A percentile compares a stretch with the other conserved stretches of the same genome.
These are phyloP conservation scores for Gastrodia elata DNA, from an alignment of 106 monocot genomes.

Conservation along the genomic window DNA sequence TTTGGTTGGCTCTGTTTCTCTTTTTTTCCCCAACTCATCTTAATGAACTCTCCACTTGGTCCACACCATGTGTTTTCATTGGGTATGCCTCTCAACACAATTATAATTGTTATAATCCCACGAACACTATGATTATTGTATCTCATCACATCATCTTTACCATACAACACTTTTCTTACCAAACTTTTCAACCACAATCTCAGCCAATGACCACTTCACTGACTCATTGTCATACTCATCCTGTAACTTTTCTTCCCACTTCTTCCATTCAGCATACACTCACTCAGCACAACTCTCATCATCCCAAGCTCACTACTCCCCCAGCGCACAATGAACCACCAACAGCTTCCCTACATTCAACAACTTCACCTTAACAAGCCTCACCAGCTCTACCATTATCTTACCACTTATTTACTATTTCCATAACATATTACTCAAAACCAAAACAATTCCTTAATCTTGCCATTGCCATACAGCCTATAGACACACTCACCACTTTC, in stretches of 20 bases:
- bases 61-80: background rate
- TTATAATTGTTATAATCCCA: too few relatives aligned
- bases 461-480: background rate
- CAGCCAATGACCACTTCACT: too few relatives aligned
- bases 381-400: background rate
- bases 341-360: background rate
- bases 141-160: too few relatives aligned
- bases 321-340: background rate
- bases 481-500: background rate
- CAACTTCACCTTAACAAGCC: background rate
- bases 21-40: background rate
- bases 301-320: background rate
- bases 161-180: too few relatives aligned
- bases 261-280: too few relatives aligned
- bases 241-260: too few relatives aligned
- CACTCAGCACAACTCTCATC: background rate
- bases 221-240: too few relatives aligned
- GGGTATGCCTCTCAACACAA: background rate
- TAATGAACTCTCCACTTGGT: background rate
- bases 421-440: background rate
- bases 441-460: background rate
- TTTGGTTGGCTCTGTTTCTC: background rate
- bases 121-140: too few relatives aligned
- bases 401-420: background rate
- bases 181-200: too few relatives aligned